phyloP scores from a whole-genome alignment of 805 yeast genomes.

The Myxozyma kluyveri region DNA sequence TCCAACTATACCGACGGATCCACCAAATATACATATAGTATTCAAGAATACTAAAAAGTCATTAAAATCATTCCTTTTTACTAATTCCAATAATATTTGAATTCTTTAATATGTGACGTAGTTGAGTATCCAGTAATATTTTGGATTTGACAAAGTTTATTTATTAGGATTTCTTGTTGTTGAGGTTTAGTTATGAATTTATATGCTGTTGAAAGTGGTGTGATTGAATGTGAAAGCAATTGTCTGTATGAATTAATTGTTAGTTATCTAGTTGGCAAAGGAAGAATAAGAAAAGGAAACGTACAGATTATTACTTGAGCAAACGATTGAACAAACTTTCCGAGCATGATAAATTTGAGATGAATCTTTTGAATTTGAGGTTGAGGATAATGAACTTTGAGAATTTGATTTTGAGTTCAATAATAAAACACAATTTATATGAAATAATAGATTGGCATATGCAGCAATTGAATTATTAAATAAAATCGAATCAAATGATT shows the following conservation, averaged over 20 bases:
- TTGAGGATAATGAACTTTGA: too few species aligned
- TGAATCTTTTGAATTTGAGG: too few species aligned
- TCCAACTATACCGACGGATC: too few species aligned
- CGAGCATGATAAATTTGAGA: conserved; percentile 45
- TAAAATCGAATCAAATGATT: conserved; percentile 40
- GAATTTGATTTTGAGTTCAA: conserved; percentile 36
- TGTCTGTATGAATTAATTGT: too few species aligned
- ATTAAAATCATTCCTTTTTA: too few species aligned
- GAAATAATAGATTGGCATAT: conserved; percentile 43
- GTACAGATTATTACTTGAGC: conserved; percentile 36
- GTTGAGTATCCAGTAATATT: too few species aligned
- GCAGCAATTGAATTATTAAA: conserved; percentile 37
- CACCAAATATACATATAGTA: too few species aligned
- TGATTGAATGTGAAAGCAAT: background rate
- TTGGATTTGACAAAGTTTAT: too few species aligned
- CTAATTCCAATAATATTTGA: too few species aligned
- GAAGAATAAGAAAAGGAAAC: background rate
- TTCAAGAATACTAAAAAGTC: too few species aligned
- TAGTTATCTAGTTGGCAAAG: too few species aligned
- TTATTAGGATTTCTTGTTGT: background rate
- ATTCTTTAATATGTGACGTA: too few species aligned
- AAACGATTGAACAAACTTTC: conserved; percentile 41
- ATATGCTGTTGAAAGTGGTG: background rate
- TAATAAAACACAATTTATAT: conserved; percentile 42
- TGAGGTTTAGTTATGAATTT: background rate